Percentiles rank a stretch among this genome's conserved stretches.
Conservation (phyloP, 495 filamentous ascomycete species). For the Mytilinidion resinicola region DNA sequence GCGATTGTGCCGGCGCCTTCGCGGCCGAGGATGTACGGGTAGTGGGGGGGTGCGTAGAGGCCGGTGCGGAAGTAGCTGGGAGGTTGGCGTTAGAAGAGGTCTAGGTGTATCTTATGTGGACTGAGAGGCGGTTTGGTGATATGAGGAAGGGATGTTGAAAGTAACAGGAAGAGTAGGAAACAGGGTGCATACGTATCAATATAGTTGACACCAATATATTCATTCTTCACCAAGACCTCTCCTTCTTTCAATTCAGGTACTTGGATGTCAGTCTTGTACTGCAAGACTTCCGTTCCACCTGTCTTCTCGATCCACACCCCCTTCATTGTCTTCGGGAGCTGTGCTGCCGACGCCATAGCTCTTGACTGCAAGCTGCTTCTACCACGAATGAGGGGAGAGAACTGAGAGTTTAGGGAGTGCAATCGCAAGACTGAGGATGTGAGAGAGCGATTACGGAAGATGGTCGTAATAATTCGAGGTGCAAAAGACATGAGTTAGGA, state of each 20-base stretch:
- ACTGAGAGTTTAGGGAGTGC: background rate
- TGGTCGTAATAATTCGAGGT: background rate
- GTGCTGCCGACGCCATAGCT: slow-evolving; percentile 40
- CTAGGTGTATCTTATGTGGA: background rate
- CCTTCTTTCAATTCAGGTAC: slow-evolving; percentile 65
- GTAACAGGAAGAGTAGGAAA: background rate
- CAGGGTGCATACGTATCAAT: slow-evolving; percentile 59
- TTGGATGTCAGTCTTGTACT: slow-evolving; percentile 67
- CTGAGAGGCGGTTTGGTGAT: too few species aligned
- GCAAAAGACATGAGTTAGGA: slow-evolving; percentile 5
- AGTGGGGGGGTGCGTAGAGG: slow-evolving; percentile 63
- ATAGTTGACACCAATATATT: slow-evolving; percentile 81
- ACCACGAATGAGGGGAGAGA: background rate
- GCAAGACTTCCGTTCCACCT: slow-evolving; percentile 72
- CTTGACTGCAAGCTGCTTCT: slow-evolving; percentile 9
- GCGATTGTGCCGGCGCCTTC: slow-evolving; percentile 67
- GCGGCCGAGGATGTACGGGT: slow-evolving; percentile 75
- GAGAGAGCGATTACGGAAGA: background rate
- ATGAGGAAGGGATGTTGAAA: background rate
- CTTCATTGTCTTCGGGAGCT: slow-evolving; percentile 61
- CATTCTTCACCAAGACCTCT: slow-evolving; percentile 78
- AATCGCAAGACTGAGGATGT: background rate
- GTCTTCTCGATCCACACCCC: slow-evolving; percentile 67
- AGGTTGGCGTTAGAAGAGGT: slow-evolving; percentile 2
- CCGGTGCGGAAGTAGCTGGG: slow-evolving; percentile 82